Evolutionary conservation across 805 yeast species (phyloP).

Genomic region (Cyberlindnera euphorbiiphila): DNA sequence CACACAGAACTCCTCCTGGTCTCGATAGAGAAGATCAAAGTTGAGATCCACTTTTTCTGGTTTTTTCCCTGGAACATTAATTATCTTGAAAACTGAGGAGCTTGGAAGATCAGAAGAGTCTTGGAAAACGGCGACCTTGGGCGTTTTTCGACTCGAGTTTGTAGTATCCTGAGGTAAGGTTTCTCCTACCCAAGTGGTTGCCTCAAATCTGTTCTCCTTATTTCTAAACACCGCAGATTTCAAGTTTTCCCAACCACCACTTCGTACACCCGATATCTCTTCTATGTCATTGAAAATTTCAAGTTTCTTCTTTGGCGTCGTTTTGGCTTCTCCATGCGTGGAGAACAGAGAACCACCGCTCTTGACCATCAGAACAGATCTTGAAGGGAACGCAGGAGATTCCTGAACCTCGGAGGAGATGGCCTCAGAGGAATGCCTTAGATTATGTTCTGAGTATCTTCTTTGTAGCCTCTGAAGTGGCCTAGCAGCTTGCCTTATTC

Average conservation of each 20-base stretch:
- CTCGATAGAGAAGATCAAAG: conserved; percentile 48
- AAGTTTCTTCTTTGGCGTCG: conserved; percentile 18
- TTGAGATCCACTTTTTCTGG: conserved; percentile 59
- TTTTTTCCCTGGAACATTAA: conserved; percentile 54
- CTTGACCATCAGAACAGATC: conserved; percentile 37
- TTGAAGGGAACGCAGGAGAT: conserved; percentile 33
- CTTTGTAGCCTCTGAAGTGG: conserved; percentile 49
- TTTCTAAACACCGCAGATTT: conserved; percentile 47
- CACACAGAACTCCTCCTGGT: conserved; percentile 51
- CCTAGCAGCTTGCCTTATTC: conserved; percentile 58
- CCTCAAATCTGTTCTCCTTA: conserved; percentile 59
- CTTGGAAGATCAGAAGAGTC: conserved; percentile 33
- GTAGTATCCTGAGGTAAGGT: conserved; percentile 38
- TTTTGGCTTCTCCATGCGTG: conserved; percentile 4
- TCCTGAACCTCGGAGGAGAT: conserved; percentile 26
- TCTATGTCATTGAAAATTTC: conserved; percentile 20
- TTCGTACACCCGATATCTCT: conserved; percentile 14
- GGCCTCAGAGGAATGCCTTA: conserved; percentile 3
- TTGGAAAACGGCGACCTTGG: conserved; percentile 35
- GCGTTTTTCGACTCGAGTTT: conserved; percentile 15
- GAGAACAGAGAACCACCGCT: conserved; percentile 29
- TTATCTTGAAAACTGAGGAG: conserved; percentile 43
- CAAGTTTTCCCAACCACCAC: conserved; percentile 42
- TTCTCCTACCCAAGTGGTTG: conserved; percentile 66
- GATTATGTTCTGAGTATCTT: conserved; percentile 37